Conservation (phyloP, 345 rosid species). For the Citrus cavaleriei region DNA sequence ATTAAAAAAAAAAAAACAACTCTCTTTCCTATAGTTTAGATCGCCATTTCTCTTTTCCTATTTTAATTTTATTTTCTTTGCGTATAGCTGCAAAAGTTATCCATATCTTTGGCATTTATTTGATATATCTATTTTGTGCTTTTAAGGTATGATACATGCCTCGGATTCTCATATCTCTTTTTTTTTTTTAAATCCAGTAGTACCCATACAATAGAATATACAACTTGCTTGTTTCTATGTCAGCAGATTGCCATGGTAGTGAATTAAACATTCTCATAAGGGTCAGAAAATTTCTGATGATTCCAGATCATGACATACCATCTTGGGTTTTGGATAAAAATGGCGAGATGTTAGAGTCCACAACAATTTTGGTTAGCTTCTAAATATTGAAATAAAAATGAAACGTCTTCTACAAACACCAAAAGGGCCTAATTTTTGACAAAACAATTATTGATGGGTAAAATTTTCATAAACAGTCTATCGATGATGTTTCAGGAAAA, state of each 20-base stretch:
- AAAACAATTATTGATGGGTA: not conserved
- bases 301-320: not conserved
- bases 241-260: not conserved
- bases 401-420: not conserved
- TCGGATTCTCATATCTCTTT: constrained; percentile 18
- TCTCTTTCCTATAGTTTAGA: constrained; percentile 12
- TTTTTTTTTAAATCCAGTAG: not conserved
- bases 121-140: not conserved
- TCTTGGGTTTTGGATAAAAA: too few relatives aligned
- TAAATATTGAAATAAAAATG: too few relatives aligned
- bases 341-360: not conserved
- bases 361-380: not conserved
- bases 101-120: not conserved
- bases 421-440: not conserved
- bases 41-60: not conserved
- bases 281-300: not conserved
- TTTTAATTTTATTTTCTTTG: not conserved
- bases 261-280: not conserved
- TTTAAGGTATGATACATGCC: constrained; percentile 9
- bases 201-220: constrained; percentile 8
- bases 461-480: not conserved
- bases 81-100: not conserved
- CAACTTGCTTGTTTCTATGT: constrained; percentile 4
- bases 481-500: too few relatives aligned
- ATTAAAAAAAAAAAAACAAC: not conserved